phyloP scores from a whole-genome alignment of 371 early-diverging fungal species.

The Quaeritorhiza haematococci region DNA sequence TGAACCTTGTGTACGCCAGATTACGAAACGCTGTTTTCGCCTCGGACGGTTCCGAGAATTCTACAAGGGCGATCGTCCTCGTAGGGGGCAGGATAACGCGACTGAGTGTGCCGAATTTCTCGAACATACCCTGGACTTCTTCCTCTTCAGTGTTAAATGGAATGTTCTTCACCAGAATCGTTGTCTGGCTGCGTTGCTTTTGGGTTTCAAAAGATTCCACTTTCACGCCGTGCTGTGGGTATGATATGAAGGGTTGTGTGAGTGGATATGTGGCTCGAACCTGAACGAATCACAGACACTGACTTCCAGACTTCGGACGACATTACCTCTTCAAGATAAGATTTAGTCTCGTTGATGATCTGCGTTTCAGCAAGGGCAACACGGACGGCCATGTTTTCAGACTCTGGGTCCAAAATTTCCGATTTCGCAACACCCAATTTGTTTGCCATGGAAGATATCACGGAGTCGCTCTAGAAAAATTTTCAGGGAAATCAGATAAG shows the following conservation, averaged over 20 bases:
- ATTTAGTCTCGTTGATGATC: conserved; percentile 87
- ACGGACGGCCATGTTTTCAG: conserved; percentile 87
- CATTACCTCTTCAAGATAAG: conserved; percentile 67
- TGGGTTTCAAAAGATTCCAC: conserved; percentile 65
- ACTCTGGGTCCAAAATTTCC: conserved; percentile 78
- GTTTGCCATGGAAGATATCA: conserved; percentile 88
- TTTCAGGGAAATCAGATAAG: background rate
- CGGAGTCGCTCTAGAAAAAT: conserved; percentile 69
- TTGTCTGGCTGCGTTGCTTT: conserved; percentile 75
- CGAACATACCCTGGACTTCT: conserved; percentile 76
- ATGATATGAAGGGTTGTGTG: background rate
- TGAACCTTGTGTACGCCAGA: conserved; percentile 86
- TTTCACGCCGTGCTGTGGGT: conserved; percentile 67
- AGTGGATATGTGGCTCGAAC: background rate
- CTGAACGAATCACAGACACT: background rate
- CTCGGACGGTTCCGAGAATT: conserved; percentile 83
- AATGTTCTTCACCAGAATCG: conserved; percentile 92
- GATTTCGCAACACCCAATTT: conserved; percentile 81
- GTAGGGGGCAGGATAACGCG: conserved; percentile 91
- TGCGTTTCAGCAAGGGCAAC: conserved; percentile 95
- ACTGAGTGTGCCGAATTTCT: conserved; percentile 79
- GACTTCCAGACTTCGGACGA: background rate
- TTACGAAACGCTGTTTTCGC: conserved; percentile 84
- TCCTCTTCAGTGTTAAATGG: conserved; percentile 75
- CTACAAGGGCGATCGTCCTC: conserved; percentile 89